Evolutionary conservation across 345 rosid genomes (phyloP).

Genomic region (Odontarrhena argentea): DNA sequence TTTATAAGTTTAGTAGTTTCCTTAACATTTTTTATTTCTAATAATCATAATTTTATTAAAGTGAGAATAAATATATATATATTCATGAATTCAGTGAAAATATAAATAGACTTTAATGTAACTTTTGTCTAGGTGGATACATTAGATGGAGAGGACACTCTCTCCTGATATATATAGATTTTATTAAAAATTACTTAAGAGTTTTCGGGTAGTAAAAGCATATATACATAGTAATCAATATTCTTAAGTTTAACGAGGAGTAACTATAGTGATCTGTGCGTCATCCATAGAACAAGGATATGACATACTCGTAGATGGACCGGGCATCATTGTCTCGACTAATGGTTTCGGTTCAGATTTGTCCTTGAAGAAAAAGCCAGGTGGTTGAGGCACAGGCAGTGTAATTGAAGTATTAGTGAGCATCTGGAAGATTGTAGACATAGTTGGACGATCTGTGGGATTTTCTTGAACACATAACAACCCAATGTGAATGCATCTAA

Average conservation of each 20-base stretch:
- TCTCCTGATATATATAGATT: too few relatives aligned
- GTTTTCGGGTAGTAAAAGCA: too few relatives aligned
- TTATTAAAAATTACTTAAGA: too few relatives aligned
- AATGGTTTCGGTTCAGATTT: neutral
- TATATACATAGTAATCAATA: too few relatives aligned
- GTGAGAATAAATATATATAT: too few relatives aligned
- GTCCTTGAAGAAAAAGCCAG: slow-evolving; percentile 27
- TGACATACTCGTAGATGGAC: slow-evolving; percentile 3
- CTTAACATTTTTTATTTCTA: too few relatives aligned
- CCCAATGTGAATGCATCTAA: slow-evolving; percentile 20
- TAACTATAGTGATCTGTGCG: neutral
- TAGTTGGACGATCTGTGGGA: slow-evolving; percentile 33
- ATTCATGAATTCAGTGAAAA: too few relatives aligned
- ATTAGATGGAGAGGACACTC: too few relatives aligned
- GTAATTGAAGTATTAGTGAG: slow-evolving; percentile 10
- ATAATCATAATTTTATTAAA: too few relatives aligned
- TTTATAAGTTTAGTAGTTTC: too few relatives aligned
- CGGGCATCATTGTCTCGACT: slow-evolving; percentile 1
- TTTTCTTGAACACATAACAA: slow-evolving; percentile 21
- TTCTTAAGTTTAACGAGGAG: neutral
- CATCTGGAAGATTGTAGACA: slow-evolving; percentile 19
- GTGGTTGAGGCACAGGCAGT: slow-evolving; percentile 21
- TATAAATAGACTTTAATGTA: too few relatives aligned
- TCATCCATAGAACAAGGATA: slow-evolving; percentile 25
- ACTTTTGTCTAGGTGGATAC: too few relatives aligned